Conservation (phyloP, 768 basidiomycete genomes). For the Tylopilus sp. region DNA sequence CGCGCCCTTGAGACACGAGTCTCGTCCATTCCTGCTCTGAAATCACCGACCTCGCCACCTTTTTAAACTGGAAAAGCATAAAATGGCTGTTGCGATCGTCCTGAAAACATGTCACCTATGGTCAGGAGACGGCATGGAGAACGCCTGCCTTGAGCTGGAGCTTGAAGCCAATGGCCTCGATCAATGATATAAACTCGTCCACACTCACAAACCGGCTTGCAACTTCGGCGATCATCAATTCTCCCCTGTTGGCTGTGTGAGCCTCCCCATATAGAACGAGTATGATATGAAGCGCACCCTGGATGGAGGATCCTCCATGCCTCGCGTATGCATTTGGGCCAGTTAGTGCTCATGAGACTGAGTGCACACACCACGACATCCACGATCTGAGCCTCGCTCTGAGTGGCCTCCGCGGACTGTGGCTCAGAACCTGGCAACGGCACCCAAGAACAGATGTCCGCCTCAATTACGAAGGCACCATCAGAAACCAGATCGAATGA, state of each 20-base stretch:
- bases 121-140: background rate
- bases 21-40: conserved; percentile 58
- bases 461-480: conserved; percentile 73
- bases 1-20: conserved; percentile 46
- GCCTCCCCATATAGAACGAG: background rate
- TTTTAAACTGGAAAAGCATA: conserved; percentile 76
- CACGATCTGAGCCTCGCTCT: conserved; percentile 70
- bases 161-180: conserved; percentile 70
- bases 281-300: conserved; percentile 50
- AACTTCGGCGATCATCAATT: conserved; percentile 87
- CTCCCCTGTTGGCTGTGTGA: conserved; percentile 49
- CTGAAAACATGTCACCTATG: conserved; percentile 37
- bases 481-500: conserved; percentile 83
- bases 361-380: conserved; percentile 92
- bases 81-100: conserved; percentile 84
- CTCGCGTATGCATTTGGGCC: conserved; percentile 88
- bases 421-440: conserved; percentile 83
- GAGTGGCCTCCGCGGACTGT: conserved; percentile 33
- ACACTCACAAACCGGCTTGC: conserved; percentile 74
- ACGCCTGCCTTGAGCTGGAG: conserved; percentile 58
- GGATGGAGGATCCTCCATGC: conserved; percentile 82
- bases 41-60: conserved; percentile 45
- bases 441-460: conserved; percentile 79
- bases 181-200: conserved; percentile 61
- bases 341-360: conserved; percentile 96